Evolutionary conservation across 2,329 filamentous ascomycete species (phyloP).

Genomic region (Aspergillus alliaceus): DNA sequence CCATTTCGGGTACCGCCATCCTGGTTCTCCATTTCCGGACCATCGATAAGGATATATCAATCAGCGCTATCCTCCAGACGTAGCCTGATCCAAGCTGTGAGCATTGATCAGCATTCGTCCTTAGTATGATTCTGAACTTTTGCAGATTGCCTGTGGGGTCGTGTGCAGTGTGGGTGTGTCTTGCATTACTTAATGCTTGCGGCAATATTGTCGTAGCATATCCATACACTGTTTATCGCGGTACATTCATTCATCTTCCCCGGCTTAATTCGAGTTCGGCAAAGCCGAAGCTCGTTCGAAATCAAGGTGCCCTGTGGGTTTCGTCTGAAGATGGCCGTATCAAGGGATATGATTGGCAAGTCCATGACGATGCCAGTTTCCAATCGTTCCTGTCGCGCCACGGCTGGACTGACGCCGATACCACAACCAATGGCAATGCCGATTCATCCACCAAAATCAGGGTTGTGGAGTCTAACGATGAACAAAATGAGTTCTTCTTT

Average conservation of each 20-base stretch:
- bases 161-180: not conserved
- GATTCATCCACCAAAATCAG: conserved; percentile 22
- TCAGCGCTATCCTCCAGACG: not conserved
- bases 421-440: conserved; percentile 1
- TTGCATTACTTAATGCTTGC: not conserved
- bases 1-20: not conserved
- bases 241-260: conserved; percentile 61
- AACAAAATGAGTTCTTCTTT: conserved; percentile 46
- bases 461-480: conserved; percentile 40
- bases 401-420: conserved; percentile 30
- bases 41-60: not conserved
- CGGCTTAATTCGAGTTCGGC: conserved; percentile 30
- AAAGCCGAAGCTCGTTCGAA: conserved; percentile 51
- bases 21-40: not conserved
- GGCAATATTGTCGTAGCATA: not conserved
- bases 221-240: conserved; percentile 53
- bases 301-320: conserved; percentile 48
- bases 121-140: not conserved
- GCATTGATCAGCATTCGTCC: not conserved
- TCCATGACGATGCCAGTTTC: conserved; percentile 25
- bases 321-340: conserved; percentile 33
- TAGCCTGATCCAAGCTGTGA: not conserved
- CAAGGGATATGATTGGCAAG: conserved; percentile 35
- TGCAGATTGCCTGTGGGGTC: not conserved
- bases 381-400: conserved; percentile 27